Evolutionary conservation across 768 basidiomycete species (phyloP).

Genomic region (Boletus reticulatus): DNA sequence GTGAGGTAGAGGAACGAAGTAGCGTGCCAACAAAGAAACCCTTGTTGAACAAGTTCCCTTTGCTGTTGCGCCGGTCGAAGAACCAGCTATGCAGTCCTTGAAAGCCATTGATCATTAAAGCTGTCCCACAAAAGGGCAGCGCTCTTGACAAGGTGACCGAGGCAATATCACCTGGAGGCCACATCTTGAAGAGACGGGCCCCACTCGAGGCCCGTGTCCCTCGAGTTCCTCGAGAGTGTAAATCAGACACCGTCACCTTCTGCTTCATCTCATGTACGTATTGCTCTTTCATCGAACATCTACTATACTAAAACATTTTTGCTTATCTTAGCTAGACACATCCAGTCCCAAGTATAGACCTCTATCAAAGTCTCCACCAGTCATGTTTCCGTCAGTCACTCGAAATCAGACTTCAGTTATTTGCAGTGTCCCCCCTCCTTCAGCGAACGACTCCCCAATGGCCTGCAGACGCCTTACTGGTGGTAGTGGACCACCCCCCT

Average conservation of each 20-base stretch:
- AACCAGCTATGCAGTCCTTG: constrained; percentile 30
- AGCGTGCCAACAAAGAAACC: constrained; percentile 29
- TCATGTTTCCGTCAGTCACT: constrained; percentile 40
- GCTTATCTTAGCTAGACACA: constrained; percentile 7
- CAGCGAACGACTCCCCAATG: constrained; percentile 51
- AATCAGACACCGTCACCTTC: constrained; percentile 42
- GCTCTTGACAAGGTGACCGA: constrained; percentile 58
- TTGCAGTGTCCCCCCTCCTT: constrained; percentile 40
- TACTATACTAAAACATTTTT: not conserved
- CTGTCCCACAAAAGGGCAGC: constrained; percentile 39
- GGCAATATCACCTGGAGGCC: constrained; percentile 73
- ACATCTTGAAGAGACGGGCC: constrained; percentile 71
- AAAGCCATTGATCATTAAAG: constrained; percentile 22
- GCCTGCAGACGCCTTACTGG: constrained; percentile 54
- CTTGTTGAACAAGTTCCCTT: constrained; percentile 29
- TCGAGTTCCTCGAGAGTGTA: constrained; percentile 56
- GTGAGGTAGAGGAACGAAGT: constrained; percentile 46
- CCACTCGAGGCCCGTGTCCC: constrained; percentile 66
- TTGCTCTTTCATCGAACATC: not conserved
- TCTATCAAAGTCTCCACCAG: constrained; percentile 13
- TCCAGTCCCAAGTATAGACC: constrained; percentile 14
- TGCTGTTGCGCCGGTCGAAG: constrained; percentile 25
- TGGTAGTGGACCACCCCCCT: constrained; percentile 31
- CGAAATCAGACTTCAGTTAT: constrained; percentile 38
- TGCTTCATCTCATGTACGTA: constrained; percentile 30